phyloP scores from a whole-genome alignment of 441 rosid genomes.

The Gossypium aridum region DNA sequence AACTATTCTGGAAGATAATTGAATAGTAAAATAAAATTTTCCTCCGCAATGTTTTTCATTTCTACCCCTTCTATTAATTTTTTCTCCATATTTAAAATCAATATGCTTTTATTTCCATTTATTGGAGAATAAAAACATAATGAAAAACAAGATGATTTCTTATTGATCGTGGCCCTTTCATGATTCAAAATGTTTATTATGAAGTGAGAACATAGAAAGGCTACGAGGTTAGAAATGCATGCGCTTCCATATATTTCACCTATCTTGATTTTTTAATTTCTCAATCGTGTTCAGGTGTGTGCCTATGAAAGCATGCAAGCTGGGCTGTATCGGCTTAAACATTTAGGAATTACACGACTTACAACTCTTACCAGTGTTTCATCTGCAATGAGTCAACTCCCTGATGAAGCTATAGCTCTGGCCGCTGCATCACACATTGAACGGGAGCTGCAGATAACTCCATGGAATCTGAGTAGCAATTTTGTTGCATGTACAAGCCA shows the following conservation, averaged over 20 bases:
- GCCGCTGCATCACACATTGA: constrained; percentile 99
- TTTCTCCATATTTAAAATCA: neutral
- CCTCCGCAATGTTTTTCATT: neutral
- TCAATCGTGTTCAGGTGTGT: constrained; percentile 62
- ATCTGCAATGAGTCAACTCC: constrained; percentile 87
- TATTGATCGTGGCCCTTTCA: neutral
- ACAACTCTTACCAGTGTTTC: constrained; percentile 77
- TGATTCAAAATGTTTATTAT: neutral
- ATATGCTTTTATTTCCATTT: constrained; percentile 1
- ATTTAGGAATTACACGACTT: constrained; percentile 85
- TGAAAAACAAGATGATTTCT: neutral
- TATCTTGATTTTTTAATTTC: neutral
- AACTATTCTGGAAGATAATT: neutral
- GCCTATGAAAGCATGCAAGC: constrained; percentile 98
- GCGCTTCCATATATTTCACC: neutral
- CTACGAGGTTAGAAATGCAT: neutral
- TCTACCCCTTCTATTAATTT: neutral
- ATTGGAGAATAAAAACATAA: neutral
- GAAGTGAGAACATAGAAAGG: neutral
- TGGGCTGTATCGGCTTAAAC: constrained; percentile 88
- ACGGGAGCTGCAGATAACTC: constrained; percentile 94
- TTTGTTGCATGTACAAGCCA: constrained; percentile 94
- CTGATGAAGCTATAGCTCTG: constrained; percentile 92
- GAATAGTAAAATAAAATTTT: neutral
- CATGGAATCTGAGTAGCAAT: constrained; percentile 95